A percentile compares a stretch with the other conserved stretches of the same genome.
phyloP scores from a whole-genome alignment of 371 early-diverging fungal genomes.

The Nosema muscidifuracis region DNA sequence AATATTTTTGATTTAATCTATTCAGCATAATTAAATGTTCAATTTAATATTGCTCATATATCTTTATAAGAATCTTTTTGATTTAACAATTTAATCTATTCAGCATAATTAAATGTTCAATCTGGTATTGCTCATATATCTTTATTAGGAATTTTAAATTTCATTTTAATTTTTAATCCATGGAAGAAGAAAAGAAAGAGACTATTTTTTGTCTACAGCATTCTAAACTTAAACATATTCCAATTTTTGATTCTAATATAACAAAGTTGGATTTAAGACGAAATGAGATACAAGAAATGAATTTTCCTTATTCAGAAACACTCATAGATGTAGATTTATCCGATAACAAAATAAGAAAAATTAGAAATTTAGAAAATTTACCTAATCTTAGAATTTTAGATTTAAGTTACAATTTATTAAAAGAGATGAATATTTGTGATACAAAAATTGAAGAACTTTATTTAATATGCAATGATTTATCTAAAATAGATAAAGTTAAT shows the following conservation, averaged over 20 bases:
- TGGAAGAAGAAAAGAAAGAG: no score
- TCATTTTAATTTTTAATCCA: no score
- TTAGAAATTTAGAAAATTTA: conserved; percentile 30
- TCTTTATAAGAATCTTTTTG: no score
- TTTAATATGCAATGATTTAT: conserved; percentile 55
- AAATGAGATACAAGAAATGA: conserved; percentile 40
- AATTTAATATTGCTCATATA: no score
- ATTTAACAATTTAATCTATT: no score
- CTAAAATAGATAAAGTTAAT: conserved; percentile 19
- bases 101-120: no score
- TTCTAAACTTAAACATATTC: conserved; percentile 22
- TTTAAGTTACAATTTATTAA: conserved; percentile 52
- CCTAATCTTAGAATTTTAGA: conserved; percentile 47
- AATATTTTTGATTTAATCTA: no score
- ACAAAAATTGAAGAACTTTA: conserved; percentile 48
- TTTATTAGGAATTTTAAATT: no score
- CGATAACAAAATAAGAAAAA: conserved; percentile 50
- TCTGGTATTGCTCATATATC: no score
- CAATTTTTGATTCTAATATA: conserved; percentile 6
- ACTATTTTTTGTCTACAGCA: conserved; percentile 7
- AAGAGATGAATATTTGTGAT: not conserved
- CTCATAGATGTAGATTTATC: conserved; percentile 53
- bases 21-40: no score
- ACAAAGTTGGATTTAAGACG: conserved; percentile 20
- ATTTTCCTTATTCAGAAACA: not conserved